A percentile compares a stretch with the other conserved stretches of the same genome.
Conservation (phyloP, 1,284 basidiomycete genomes). For the Trichosporon sp. region DNA sequence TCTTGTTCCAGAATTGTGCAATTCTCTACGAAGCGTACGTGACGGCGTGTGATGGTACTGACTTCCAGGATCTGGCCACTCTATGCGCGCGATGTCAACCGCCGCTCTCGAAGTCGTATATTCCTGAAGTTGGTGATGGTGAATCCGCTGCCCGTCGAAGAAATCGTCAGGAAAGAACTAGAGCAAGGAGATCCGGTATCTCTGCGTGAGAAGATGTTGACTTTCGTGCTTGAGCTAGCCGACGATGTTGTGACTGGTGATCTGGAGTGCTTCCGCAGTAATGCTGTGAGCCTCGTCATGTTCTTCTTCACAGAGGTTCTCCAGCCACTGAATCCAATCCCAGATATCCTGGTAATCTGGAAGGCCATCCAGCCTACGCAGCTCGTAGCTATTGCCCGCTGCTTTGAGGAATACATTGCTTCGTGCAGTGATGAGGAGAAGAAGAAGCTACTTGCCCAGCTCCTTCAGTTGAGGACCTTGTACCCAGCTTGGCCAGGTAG, state of each 20-base stretch:
- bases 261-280: slow-evolving; percentile 21
- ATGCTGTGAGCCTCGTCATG: slow-evolving; percentile 26
- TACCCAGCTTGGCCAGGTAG: slow-evolving; percentile 35
- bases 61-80: slow-evolving; percentile 31
- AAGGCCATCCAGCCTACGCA: slow-evolving; percentile 27
- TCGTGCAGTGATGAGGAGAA: slow-evolving; percentile 37
- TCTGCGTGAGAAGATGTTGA: slow-evolving; percentile 31
- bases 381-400: slow-evolving; percentile 27
- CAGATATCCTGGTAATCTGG: slow-evolving; percentile 28
- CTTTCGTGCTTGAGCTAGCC: slow-evolving; percentile 31
- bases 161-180: slow-evolving; percentile 17
- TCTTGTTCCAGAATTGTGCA: slow-evolving; percentile 24
- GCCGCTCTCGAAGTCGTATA: slow-evolving; percentile 23
- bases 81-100: slow-evolving; percentile 21
- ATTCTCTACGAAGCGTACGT: slow-evolving; percentile 15
- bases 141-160: slow-evolving; percentile 26
- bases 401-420: slow-evolving; percentile 35
- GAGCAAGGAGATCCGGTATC: not conserved
- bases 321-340: slow-evolving; percentile 20
- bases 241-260: slow-evolving; percentile 27
- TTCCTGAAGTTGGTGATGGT: slow-evolving; percentile 35
- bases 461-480: slow-evolving; percentile 19
- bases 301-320: slow-evolving; percentile 29
- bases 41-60: not conserved
- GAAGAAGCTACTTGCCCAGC: slow-evolving; percentile 21